A percentile compares a stretch with the other conserved stretches of the same genome.
Conservation (phyloP, 169 alveolate genomes). For the Plasmodium chabaudi region DNA sequence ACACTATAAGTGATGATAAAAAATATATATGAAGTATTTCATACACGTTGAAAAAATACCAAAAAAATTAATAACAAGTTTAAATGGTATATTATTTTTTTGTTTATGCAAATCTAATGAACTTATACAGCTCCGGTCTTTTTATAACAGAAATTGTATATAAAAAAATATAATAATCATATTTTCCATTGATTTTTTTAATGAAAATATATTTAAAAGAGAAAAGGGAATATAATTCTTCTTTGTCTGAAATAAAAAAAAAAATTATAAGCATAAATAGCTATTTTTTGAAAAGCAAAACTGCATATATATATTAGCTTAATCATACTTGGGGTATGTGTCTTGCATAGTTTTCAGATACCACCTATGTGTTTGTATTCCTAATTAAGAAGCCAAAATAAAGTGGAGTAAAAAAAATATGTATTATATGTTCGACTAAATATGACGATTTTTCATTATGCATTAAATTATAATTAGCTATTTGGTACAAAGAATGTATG, state of each 20-base stretch:
- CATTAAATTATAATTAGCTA: not conserved
- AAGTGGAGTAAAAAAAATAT: no score
- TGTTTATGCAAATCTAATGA: no score
- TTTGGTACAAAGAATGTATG: not conserved
- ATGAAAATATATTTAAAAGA: not conserved
- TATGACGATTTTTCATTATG: not conserved
- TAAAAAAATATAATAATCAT: no score
- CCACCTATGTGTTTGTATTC: constrained; percentile 77
- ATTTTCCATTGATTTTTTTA: no score
- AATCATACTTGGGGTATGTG: constrained; percentile 78
- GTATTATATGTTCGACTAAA: not conserved
- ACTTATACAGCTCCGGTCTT: no score
- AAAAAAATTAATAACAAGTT: no score
- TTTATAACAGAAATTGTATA: no score
- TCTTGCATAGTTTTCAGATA: constrained; percentile 66
- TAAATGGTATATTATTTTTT: no score
- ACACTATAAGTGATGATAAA: no score
- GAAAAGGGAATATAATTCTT: constrained; percentile 32
- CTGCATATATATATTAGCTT: not conserved
- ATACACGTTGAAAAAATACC: no score
- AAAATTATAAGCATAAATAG: not conserved
- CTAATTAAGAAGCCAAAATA: constrained; percentile 17
- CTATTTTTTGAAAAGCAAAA: no score
- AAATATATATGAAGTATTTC: no score
- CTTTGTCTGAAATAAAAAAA: constrained; percentile 25